Conservation (phyloP, 1,284 basidiomycete species). For the Peniophora sp. region DNA sequence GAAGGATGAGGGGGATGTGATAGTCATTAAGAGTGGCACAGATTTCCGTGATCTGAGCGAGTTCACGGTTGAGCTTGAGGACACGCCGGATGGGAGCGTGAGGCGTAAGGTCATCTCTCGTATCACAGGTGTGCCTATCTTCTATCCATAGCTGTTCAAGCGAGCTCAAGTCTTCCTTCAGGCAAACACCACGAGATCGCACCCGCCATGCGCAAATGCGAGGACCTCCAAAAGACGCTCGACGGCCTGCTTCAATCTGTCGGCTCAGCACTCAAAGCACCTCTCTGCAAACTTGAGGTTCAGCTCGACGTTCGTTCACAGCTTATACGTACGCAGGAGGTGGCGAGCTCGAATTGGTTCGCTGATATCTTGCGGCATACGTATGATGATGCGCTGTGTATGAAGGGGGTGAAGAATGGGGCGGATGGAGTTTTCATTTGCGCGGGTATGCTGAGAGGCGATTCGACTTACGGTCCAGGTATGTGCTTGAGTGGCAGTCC, state of each 20-base stretch:
- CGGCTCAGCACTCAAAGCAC: slow-evolving; percentile 59
- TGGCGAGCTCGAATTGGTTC: slow-evolving; percentile 82
- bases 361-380: slow-evolving; percentile 82
- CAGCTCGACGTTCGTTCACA: slow-evolving; percentile 74
- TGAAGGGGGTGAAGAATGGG: slow-evolving; percentile 48
- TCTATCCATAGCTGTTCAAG: background rate
- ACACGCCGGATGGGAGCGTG: slow-evolving; percentile 55
- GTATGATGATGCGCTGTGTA: slow-evolving; percentile 72
- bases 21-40: slow-evolving; percentile 82
- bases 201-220: slow-evolving; percentile 54
- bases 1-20: slow-evolving; percentile 64
- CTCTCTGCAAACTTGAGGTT: slow-evolving; percentile 65
- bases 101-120: slow-evolving; percentile 60
- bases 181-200: slow-evolving; percentile 62
- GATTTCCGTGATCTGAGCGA: slow-evolving; percentile 88
- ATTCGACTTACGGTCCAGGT: slow-evolving; percentile 82
- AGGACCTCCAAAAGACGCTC: slow-evolving; percentile 53
- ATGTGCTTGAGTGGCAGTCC: background rate
- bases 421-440: slow-evolving; percentile 78
- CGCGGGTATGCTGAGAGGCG: slow-evolving; percentile 84
- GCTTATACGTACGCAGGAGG: slow-evolving; percentile 66
- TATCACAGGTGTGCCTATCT: slow-evolving; percentile 45
- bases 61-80: slow-evolving; percentile 55
- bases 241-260: slow-evolving; percentile 66
- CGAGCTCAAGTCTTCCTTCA: slow-evolving; percentile 9